phyloP scores from a whole-genome alignment of 139 green algal genomes.

The Edaphochlamys debaryana region DNA sequence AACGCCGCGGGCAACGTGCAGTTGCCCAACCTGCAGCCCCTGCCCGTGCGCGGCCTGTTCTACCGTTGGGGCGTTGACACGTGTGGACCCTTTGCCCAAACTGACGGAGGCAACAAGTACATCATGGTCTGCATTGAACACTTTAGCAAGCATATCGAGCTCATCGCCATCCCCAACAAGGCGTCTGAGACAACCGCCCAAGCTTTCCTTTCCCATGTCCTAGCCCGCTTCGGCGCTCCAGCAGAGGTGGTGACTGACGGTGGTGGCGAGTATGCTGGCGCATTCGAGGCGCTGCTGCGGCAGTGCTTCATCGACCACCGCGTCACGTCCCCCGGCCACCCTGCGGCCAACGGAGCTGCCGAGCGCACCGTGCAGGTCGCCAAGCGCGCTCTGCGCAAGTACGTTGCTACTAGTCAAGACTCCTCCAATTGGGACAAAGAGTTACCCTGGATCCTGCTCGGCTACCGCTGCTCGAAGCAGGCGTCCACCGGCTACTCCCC shows the following conservation, averaged over 20 bases:
- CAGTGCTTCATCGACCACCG: conserved; percentile 14
- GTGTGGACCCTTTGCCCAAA: not conserved
- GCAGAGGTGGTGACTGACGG: conserved; percentile 40
- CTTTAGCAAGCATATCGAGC: conserved; percentile 38
- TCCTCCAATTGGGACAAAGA: not conserved
- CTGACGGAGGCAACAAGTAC: not conserved
- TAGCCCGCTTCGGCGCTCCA: not conserved
- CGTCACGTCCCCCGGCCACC: not conserved
- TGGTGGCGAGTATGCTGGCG: conserved; percentile 25
- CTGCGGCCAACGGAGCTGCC: not conserved
- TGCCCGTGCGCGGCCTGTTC: not conserved
- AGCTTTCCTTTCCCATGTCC: conserved; percentile 2
- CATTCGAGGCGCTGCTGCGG: conserved; percentile 25
- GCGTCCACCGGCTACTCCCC: not conserved
- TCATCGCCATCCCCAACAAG: conserved; percentile 32
- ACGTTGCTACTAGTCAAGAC: not conserved
- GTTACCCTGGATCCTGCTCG: conserved; percentile 25
- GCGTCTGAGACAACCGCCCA: no score
- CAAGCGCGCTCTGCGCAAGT: not conserved
- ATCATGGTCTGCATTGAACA: conserved; percentile 49
- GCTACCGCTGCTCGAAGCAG: conserved; percentile 40
- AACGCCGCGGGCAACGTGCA: no score
- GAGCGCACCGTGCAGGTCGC: not conserved
- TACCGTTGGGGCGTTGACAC: conserved; percentile 47
- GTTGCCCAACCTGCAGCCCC: no score